Evolutionary conservation across 495 filamentous ascomycete genomes (phyloP).

Genomic region (Haplographium delicatum): DNA sequence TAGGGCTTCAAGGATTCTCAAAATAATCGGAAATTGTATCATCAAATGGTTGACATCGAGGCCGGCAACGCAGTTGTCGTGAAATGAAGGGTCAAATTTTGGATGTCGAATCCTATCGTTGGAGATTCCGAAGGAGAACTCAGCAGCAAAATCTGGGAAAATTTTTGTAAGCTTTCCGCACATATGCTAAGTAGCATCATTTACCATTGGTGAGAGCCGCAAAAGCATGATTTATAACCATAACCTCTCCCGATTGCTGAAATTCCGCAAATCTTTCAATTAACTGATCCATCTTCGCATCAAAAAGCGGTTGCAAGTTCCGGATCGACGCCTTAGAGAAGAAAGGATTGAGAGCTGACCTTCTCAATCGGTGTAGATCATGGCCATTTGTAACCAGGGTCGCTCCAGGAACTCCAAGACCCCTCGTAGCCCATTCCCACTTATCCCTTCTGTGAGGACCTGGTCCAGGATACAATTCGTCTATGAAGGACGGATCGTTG

Average conservation of each 20-base stretch:
- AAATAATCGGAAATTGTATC: slow-evolving; percentile 5
- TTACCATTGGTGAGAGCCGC: slow-evolving; percentile 8
- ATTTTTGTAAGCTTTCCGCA: background rate
- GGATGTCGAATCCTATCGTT: slow-evolving; percentile 8
- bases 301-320: slow-evolving; percentile 38
- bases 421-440: slow-evolving; percentile 4
- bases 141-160: background rate
- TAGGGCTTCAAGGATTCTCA: slow-evolving; percentile 1
- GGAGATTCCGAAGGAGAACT: slow-evolving; percentile 5
- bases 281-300: slow-evolving; percentile 29
- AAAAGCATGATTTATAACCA: slow-evolving; percentile 7
- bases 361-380: slow-evolving; percentile 36
- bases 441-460: background rate
- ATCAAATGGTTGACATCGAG: slow-evolving; percentile 7
- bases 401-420: slow-evolving; percentile 10
- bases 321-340: slow-evolving; percentile 44
- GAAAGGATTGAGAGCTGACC: slow-evolving; percentile 36
- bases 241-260: background rate
- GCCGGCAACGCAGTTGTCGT: slow-evolving; percentile 5
- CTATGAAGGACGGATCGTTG: slow-evolving; percentile 44
- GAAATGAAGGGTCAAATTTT: slow-evolving; percentile 10
- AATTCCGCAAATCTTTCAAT: slow-evolving; percentile 7
- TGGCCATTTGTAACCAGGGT: slow-evolving; percentile 41
- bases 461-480: slow-evolving; percentile 37
- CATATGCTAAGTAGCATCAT: background rate